Evolutionary conservation across 208 protist genomes (phyloP).

Genomic region (Vickermania spadyakhi): DNA sequence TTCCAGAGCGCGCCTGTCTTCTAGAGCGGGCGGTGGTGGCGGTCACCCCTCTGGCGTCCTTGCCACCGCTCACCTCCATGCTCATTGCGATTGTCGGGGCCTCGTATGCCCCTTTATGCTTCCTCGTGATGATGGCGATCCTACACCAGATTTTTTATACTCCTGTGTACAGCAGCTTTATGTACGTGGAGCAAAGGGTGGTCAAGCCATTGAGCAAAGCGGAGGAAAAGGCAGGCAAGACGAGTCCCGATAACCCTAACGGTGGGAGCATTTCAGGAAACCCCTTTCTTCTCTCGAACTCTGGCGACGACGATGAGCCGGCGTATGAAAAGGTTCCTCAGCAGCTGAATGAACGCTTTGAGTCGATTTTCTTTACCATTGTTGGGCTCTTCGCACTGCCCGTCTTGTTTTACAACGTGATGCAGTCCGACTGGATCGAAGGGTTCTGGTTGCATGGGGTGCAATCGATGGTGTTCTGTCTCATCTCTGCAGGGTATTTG

Average conservation of each 20-base stretch:
- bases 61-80: slow-evolving; percentile 60
- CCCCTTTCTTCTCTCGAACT: neutral
- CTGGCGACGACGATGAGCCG: neutral
- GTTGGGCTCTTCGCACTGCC: slow-evolving; percentile 52
- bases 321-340: slow-evolving; percentile 10
- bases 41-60: slow-evolving; percentile 41
- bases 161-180: slow-evolving; percentile 70
- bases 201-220: neutral
- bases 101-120: slow-evolving; percentile 53
- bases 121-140: slow-evolving; percentile 44
- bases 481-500: slow-evolving; percentile 43
- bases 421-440: slow-evolving; percentile 63
- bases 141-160: slow-evolving; percentile 66
- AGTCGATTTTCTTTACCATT: slow-evolving; percentile 59
- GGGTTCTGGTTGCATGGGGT: slow-evolving; percentile 36
- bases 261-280: too few relatives aligned
- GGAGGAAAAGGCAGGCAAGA: slow-evolving; percentile 7
- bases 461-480: slow-evolving; percentile 58
- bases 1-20: slow-evolving; percentile 49
- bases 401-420: slow-evolving; percentile 40
- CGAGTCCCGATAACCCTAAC: neutral
- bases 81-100: slow-evolving; percentile 51
- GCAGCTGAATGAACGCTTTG: slow-evolving; percentile 46
- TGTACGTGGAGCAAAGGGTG: slow-evolving; percentile 4
- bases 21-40: slow-evolving; percentile 62